phyloP scores from a whole-genome alignment of 495 filamentous ascomycete genomes.

The Tetracladium setigerum region DNA sequence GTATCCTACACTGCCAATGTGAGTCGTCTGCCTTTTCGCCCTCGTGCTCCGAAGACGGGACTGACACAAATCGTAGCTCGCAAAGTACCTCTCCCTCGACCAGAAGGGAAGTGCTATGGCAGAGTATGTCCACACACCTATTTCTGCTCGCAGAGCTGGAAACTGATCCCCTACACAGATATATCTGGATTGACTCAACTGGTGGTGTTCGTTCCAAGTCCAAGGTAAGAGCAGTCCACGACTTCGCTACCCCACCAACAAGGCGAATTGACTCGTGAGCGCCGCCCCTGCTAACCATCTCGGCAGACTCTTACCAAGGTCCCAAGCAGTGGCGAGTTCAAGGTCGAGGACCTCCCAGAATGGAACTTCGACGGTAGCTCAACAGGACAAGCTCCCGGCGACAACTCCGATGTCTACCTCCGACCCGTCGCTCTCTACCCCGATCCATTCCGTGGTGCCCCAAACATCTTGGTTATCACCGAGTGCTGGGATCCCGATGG shows the following conservation, averaged over 20 bases:
- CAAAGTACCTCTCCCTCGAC: constrained; percentile 85
- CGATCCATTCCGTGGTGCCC: constrained; percentile 76
- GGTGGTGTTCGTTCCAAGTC: constrained; percentile 82
- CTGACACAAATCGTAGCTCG: constrained; percentile 49
- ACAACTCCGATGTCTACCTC: constrained; percentile 98
- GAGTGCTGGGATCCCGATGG: constrained; percentile 97
- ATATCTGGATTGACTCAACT: constrained; percentile 90
- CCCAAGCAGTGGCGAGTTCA: constrained; percentile 36
- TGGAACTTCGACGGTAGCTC: constrained; percentile 99
- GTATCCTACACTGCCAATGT: constrained; percentile 67
- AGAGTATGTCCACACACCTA: constrained; percentile 51
- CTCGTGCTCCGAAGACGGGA: constrained; percentile 13
- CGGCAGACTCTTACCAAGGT: constrained; percentile 69
- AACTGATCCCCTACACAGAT: constrained; percentile 28
- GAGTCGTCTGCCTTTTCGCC: constrained; percentile 30
- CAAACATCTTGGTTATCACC: constrained; percentile 87
- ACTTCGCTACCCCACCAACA: constrained; percentile 8
- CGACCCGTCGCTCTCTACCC: constrained; percentile 85
- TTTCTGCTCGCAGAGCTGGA: not conserved
- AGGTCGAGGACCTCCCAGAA: constrained; percentile 79
- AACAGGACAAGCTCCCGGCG: constrained; percentile 86
- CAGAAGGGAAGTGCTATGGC: constrained; percentile 81
- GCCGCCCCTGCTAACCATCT: constrained; percentile 22
- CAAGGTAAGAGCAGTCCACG: constrained; percentile 60
- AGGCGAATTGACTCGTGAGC: not conserved